Base-by-base conservation (phyloP, 2,329 filamentous ascomycete genomes). In the Blastomyces gilchristii region DNA sequence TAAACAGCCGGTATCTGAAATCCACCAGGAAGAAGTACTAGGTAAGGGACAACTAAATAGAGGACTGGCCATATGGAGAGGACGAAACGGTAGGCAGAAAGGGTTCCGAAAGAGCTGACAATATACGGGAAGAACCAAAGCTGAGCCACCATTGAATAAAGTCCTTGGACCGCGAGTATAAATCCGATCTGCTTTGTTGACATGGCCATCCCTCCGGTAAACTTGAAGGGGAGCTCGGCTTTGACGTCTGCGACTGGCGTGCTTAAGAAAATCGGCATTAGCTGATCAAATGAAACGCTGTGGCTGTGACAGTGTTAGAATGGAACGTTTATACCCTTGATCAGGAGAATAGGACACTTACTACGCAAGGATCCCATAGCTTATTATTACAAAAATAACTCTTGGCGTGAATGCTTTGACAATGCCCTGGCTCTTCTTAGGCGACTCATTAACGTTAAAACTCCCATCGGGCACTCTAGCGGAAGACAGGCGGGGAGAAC, bases 281-380 rank as follows among this genome's bases (percentile, higher is more conserved):
- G 83, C 71, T 96, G 90, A 76, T 99, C 94, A 69, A 96, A 94
- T 0, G 92, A 95, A 77, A 99, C 97, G 14, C 93, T 97, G 78
- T 97, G 93, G 78, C 92, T 96, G 71, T 50, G 65, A 41, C 37
- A 41, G 14, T 54, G 58, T 71, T 72, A 66, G 75, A 71, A 52
- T 45, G 39, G 25, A 22, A 41, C 64, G 68, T 65, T 68, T 25
- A 64, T 80, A 68, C 92, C 88, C 57, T 89, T 90, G 72, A 91
- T 11, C 1, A 61, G 28, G 58, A 61, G 62, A 45, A 65, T 6
- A 63, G 37, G 31, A 41, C 62, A 87, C 91, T 85, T 83, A 96
- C 91, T 96, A 97, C 67, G 93, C 93, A 64, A 97, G 81, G 69
- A 97, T 91, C 54, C 92, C 93, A 73, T 95, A 96, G 61, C 89